Percentiles rank a stretch among this genome's conserved stretches.
Evolutionary conservation across 352 stramenopile genomes (phyloP).

Genomic region (Pythium graminicola): DNA sequence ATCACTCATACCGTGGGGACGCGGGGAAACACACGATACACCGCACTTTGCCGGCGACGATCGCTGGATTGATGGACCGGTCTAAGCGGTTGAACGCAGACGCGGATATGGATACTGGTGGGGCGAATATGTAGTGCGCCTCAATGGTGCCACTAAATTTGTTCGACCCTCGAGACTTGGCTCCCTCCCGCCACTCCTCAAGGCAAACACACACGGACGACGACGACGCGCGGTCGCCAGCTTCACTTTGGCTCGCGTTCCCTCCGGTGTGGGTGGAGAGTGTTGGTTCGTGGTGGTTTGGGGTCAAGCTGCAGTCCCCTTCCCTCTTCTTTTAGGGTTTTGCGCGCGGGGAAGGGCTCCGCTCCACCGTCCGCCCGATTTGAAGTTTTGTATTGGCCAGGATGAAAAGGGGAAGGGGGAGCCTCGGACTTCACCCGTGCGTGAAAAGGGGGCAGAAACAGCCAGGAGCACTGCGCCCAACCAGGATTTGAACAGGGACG

Average conservation of each 20-base stretch:
- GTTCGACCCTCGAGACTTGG: conserved; percentile 10
- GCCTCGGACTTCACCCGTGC: conserved; percentile 1
- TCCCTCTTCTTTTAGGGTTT: conserved; percentile 17
- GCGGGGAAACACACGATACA: background rate
- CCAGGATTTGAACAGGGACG: conserved; percentile 2
- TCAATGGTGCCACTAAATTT: conserved; percentile 10
- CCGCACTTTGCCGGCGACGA: background rate
- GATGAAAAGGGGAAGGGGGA: conserved; percentile 14
- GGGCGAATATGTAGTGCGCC: background rate
- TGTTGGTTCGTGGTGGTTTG: conserved; percentile 26
- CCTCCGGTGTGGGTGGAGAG: conserved; percentile 14
- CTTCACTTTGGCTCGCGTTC: conserved; percentile 22
- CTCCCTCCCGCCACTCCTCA: conserved; percentile 21
- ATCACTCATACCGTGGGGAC: conserved; percentile 20
- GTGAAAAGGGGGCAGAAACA: conserved; percentile 15
- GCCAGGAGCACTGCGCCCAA: background rate
- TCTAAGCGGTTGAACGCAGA: background rate
- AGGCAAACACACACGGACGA: conserved; percentile 18
- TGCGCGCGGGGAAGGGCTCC: conserved; percentile 10
- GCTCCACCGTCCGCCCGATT: conserved; percentile 19
- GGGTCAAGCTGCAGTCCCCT: conserved; percentile 18
- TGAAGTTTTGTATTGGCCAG: conserved; percentile 28
- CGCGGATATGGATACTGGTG: conserved; percentile 9
- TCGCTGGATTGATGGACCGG: background rate
- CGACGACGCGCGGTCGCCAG: conserved; percentile 12